Evolutionary conservation across 441 rosid species (phyloP), one percentile per base, ranked within the genome.

Genomic region (Erysimum cheiri): DNA sequence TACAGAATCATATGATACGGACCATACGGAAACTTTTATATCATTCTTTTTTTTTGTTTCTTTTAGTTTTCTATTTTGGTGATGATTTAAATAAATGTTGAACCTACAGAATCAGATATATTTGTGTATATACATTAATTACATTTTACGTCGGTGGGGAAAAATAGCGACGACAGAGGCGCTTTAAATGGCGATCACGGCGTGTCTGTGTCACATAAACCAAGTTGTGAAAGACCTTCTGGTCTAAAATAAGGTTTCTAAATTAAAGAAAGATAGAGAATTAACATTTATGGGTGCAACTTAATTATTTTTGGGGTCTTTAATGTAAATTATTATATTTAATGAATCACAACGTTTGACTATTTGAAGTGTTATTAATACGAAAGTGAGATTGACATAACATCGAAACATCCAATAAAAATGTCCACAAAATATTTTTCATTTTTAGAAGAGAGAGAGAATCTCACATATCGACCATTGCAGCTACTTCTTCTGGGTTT

Each of bases 401-500:
- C 53, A 32, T 17, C 4, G 62, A 67, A 67, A 14, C 31, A 24
- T 12, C 8, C 8, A 63, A 12, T 48, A 44, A 22, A 22, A 22
- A 22, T 22, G 24, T 22, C 24, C 24, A 22, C 24, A 22, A 19
- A 66, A 39, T 53, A 14, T 0, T 7, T 15, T 24, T 8, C 2
- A 19, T 29, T 5, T 32, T 46, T 6, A n/a, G 10, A 0, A 0
- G n/a, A 37, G 32, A 19, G 53, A 64, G 32, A 56, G 32, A 60
- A 22, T 46, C 79, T 74, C 59, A 78, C 82, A 74, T 78, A 22
- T 71, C 79, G 55, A 79, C 82, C 64, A 77, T 33, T 15, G 77
- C 76, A 47, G 77, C 80, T 15, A 72, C 10, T 50, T 68, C 77
- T 7, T 77, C 74, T 31, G 77, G 80, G 64, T 67, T 64, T 60